Percentiles rank a stretch among this genome's conserved stretches.
Evolutionary conservation across 139 green algal species (phyloP).

Genomic region (Zygnema circumcarinatum): DNA sequence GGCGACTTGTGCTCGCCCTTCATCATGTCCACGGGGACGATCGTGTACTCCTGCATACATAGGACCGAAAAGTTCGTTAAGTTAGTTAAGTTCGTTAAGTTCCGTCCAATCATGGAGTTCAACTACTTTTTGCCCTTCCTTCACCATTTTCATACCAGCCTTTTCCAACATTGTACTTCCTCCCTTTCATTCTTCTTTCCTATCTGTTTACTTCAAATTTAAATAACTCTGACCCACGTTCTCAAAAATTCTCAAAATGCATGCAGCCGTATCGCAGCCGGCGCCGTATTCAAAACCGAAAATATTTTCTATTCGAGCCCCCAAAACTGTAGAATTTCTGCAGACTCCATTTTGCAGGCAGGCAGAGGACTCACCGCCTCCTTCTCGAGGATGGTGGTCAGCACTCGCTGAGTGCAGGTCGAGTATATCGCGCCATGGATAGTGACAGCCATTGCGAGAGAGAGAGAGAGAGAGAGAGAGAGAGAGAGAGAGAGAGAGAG

Average conservation of each 20-base stretch:
- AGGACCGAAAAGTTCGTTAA: not conserved
- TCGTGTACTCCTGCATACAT: not conserved
- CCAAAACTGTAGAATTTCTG: not conserved
- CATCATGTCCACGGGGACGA: constrained; percentile 12
- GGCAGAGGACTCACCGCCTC: not conserved
- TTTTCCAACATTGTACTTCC: not conserved
- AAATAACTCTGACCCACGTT: not conserved
- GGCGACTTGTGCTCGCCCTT: constrained; percentile 37
- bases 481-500: not conserved
- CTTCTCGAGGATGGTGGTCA: constrained; percentile 2
- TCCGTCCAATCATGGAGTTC: not conserved
- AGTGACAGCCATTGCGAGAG: not conserved
- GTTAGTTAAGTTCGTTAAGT: not conserved
- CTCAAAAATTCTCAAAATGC: constrained; percentile 7
- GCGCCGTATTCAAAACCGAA: not conserved
- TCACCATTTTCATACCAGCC: not conserved
- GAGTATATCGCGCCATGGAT: not conserved
- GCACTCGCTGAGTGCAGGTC: constrained; percentile 2
- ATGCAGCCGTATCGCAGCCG: not conserved
- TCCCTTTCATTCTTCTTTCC: not conserved
- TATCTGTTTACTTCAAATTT: not conserved
- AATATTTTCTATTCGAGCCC: not conserved
- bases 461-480: not conserved
- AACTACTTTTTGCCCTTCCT: not conserved
- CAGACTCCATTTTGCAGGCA: not conserved